Base-by-base conservation (phyloP, 2,329 filamentous ascomycete genomes). In the Penicillium sp. region DNA sequence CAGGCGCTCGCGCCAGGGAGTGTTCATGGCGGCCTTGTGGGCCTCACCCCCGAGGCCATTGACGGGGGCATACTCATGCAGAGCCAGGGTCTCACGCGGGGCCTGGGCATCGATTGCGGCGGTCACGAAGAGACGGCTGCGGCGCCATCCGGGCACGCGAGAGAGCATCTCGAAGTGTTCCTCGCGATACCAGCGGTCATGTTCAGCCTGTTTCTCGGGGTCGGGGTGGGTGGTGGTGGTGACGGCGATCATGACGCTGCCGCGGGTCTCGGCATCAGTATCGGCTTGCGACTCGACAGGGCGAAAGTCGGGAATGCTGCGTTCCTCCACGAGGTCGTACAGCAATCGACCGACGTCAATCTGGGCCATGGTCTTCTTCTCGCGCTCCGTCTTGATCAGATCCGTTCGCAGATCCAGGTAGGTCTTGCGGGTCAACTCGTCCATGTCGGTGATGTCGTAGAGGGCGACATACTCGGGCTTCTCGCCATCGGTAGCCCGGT, bases 361-460 rank as follows among this genome's bases (percentile, higher is more conserved):
- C 57, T 88, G 76, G 73, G 82, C 71, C 82, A 86, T 87, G 4
- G 83, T 84, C 18, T 82, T 80, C 36, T 81, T 81, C 64, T 87
- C 85, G 5, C 85, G 74, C 61, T 82, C 81, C 36, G 79, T 85
- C 62, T 85, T 84, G 21, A 81, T 37, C 73, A 79, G 51, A 72
- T 81, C 62, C 53, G 60, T 70, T 66, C 57, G 76, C 19, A 81
- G 71, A 52, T 71, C 73, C 48, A 79, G 84, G 76, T 96, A 96
- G 2, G 86, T 82, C 48, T 71, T 63, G 45, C 86, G 85, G 47
- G 85, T 83, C 67, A 96, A 80, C 66, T 84, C 84, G 40, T 81
- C 75, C 83, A 93, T 90, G 68, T 87, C 86, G 29, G 84, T 86
- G 60, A 94, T 85, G 71, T 96, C 91, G 79, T 96, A 96, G 52